Conservation (phyloP, 73 alveolate species). For the Urostyla sp. region DNA sequence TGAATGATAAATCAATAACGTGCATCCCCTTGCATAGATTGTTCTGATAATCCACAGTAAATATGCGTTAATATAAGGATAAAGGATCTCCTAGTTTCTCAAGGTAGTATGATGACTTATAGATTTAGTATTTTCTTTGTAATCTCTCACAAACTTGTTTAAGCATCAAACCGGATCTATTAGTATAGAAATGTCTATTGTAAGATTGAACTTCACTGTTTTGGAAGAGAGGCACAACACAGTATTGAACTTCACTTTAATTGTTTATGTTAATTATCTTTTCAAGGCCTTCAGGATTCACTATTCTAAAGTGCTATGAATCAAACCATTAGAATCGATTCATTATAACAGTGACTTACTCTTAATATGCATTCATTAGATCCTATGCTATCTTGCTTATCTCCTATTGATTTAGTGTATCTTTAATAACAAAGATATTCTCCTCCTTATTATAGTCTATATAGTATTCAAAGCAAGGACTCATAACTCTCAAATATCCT, state of each 20-base stretch:
- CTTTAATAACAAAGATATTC: background rate
- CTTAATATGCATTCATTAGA: conserved; percentile 23
- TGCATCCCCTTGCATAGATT: background rate
- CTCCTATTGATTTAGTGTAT: background rate
- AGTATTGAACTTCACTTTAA: conserved; percentile 7
- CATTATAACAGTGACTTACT: background rate
- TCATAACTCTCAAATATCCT: background rate
- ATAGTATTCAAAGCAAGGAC: background rate
- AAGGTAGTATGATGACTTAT: background rate
- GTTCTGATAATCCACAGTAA: conserved; percentile 26
- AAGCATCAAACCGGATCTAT: background rate
- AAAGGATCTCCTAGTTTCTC: background rate
- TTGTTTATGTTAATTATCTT: background rate
- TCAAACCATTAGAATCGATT: conserved; percentile 36
- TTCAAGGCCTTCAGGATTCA: conserved; percentile 35
- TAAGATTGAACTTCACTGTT: background rate
- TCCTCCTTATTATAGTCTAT: conserved; percentile 1
- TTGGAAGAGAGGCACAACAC: conserved; percentile 14
- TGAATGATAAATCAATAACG: conserved; percentile 10
- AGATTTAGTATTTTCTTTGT: conserved; percentile 10
- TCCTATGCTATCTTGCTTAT: conserved; percentile 1
- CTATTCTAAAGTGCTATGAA: background rate
- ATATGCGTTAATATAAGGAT: background rate
- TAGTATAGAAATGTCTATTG: background rate
- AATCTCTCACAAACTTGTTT: conserved; percentile 17